Base-by-base conservation (phyloP, 2,329 filamentous ascomycete genomes). In the Calonectria multiphialidica region DNA sequence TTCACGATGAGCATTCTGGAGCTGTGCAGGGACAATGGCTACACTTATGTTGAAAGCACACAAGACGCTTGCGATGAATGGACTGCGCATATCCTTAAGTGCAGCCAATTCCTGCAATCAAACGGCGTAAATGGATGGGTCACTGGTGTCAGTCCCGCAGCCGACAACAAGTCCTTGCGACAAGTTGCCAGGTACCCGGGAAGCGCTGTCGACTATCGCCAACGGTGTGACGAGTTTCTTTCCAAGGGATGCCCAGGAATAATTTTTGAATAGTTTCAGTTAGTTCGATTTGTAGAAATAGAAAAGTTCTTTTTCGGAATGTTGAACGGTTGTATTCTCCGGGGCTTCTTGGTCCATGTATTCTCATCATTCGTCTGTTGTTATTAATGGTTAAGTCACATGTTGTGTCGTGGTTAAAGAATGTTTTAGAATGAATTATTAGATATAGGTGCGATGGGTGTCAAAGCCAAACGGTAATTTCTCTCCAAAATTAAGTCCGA, bases 111-210 rank as follows among this genome's bases (percentile, higher is more conserved):
- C 0, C 44, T 84, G 1, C 76, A 89, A 23, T 80, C 83, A 1
- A 79, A 73, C 13, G 74, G 76, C 18, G 62, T 79, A 1, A 87
- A 89, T 68, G 86, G 83, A 10, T 90, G 88, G 88, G 88, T 89
- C 86, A 90, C 87, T 25, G 88, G 88, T 1, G 85, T 90, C 0
- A 90, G 89, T 66, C 87, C 82, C 70, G 89, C 89, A 66, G 76
- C 89, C 23, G 88, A 88, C 77, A 81, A 84, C 44, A 85, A 83
- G 69, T 82, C 80, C n/a, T 81, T 89, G 40, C 83, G 84, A 3
- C 80, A 85, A 30, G 82, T 66, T 84, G 87, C 5, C 0, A 50
- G 76, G 7, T 76, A 78, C 4, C 73, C 74, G 2, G 76, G 76
- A 0, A 71, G 63, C 12, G 71, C 62, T 9, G 61, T 72, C 5